Evolutionary conservation across 2,329 filamentous ascomycete species (phyloP).

Genomic region (Rhynchosporium graminicola): DNA sequence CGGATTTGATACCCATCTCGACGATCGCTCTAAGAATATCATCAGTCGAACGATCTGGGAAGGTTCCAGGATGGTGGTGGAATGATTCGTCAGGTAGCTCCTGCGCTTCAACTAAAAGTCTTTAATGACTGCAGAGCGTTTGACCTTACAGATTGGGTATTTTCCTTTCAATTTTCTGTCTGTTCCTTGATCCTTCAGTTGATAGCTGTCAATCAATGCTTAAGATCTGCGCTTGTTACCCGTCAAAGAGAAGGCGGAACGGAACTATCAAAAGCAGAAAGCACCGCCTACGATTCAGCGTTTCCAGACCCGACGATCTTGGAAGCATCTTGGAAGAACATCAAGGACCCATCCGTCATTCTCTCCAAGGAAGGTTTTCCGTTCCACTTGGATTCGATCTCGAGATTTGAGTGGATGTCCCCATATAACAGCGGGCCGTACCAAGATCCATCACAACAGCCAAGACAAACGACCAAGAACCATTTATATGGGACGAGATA

Average conservation of each 20-base stretch:
- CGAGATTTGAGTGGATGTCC: neutral
- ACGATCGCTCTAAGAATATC: neutral
- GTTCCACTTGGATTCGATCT: conserved; percentile 1
- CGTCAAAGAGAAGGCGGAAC: neutral
- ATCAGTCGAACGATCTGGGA: neutral
- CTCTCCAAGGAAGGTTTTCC: conserved; percentile 4
- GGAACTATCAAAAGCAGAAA: neutral
- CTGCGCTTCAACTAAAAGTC: neutral
- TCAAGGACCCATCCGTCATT: neutral
- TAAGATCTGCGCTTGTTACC: neutral
- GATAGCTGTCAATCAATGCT: conserved; percentile 3
- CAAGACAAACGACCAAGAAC: conserved; percentile 8
- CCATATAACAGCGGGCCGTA: neutral
- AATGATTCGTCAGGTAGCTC: neutral
- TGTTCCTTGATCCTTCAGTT: neutral
- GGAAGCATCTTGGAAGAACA: conserved; percentile 3
- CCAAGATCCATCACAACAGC: conserved; percentile 11
- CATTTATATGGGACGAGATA: neutral
- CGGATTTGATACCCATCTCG: conserved; percentile 4
- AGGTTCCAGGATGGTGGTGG: neutral
- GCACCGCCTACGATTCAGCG: neutral
- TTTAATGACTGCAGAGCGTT: neutral
- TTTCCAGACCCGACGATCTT: conserved; percentile 4
- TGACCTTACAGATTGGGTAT: neutral
- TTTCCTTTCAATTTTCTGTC: neutral